Percentiles rank a stretch among this genome's conserved stretches.
phyloP scores from a whole-genome alignment of 2,329 filamentous ascomycete species.

The Bipolaris sorokiniana region DNA sequence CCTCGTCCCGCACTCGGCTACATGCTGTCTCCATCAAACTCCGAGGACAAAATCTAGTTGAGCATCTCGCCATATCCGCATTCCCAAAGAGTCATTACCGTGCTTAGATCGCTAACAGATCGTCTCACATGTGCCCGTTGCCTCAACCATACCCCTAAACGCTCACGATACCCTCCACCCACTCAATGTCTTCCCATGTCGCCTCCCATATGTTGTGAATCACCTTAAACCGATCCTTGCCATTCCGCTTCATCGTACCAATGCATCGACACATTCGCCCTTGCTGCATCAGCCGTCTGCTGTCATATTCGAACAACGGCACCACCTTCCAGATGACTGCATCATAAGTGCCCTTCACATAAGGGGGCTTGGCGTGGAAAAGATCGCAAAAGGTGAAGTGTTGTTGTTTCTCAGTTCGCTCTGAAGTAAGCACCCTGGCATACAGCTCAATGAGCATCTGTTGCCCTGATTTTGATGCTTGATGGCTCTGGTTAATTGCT shows the following conservation, averaged over 20 bases:
- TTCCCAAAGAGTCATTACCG: constrained; percentile 5
- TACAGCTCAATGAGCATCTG: constrained; percentile 66
- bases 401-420: constrained; percentile 62
- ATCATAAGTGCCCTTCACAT: constrained; percentile 55
- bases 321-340: constrained; percentile 54
- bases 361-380: constrained; percentile 64
- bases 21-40: not conserved
- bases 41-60: too few relatives aligned
- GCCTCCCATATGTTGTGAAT: constrained; percentile 61
- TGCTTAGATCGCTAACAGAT: constrained; percentile 12
- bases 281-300: constrained; percentile 52
- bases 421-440: constrained; percentile 64
- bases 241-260: constrained; percentile 56
- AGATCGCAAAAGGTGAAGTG: constrained; percentile 69
- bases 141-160: constrained; percentile 16
- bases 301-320: constrained; percentile 56
- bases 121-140: not conserved
- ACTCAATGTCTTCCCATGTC: constrained; percentile 61
- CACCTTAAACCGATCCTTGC: constrained; percentile 52
- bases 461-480: constrained; percentile 56
- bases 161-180: constrained; percentile 55
- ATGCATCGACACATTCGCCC: constrained; percentile 56
- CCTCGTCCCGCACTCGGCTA: not conserved
- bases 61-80: too few relatives aligned
- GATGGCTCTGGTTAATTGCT: constrained; percentile 59